Evolutionary conservation across 768 basidiomycete genomes (phyloP), one percentile per base, ranked within the genome.

Genomic region (Phlegmacium glaucopus): DNA sequence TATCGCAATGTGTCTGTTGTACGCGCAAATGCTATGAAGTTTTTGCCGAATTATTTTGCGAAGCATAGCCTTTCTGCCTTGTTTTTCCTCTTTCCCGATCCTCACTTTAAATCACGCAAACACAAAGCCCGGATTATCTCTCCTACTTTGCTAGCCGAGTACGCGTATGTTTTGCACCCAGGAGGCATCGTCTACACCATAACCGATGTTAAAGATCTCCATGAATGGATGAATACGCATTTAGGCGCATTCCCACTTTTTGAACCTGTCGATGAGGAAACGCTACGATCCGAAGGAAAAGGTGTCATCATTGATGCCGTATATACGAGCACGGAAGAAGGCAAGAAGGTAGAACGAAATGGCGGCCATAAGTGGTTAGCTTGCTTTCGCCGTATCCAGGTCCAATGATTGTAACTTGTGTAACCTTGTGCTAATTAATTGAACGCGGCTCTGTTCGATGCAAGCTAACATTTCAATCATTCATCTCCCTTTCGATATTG

Each of bases 81-180:
- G 42, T 99, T 99, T 72, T 98, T 99, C 74, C 80, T 98, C 49
- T 99, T 98, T 69, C 96, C 96, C 35, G 96, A 99, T 67, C 96
- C 96, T 0, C 96, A 98, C 66, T 99, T 99, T 80, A 98, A 99
- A 66, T 77, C 81, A 8, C 85, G 94, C 58, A 99, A 99, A 67
- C 95, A 98, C 76, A 99, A 99, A 72, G 95, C 95, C 2, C 86
- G 96, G 61, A 98, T 98, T 63, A 94, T 98, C 62, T 96, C 94
- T 44, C 90, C 93, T 6, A 94, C 95, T n/a, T 78, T 99, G 26
- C 79, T 98, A 15, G 94, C 96, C 18, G 96, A 99, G 63, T 99
- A 99, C 56, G 95, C 96, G 4, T 96, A 91, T 62, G 87, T 90
- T 17, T 80, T 99, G 36, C 79, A 82, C 22, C 90, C 90, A 0